Evolutionary conservation across 1,139 yeast species (phyloP).

Genomic region (Yarrowia galli): DNA sequence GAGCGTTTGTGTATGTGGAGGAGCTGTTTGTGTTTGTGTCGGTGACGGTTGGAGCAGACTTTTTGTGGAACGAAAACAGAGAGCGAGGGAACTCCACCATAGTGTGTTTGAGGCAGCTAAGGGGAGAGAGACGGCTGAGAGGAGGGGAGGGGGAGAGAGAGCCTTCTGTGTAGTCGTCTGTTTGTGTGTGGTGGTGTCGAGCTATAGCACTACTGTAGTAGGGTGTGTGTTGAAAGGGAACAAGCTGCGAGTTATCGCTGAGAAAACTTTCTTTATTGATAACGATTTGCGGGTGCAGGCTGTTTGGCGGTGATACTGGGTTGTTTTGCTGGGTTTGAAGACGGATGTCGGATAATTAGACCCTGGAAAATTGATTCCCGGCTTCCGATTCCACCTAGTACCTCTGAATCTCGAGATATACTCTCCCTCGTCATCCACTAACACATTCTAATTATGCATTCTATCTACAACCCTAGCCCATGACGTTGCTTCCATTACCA

Average conservation of each 20-base stretch:
- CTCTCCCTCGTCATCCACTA: not conserved
- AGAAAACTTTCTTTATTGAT: slow-evolving; percentile 37
- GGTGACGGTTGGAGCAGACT: slow-evolving; percentile 21
- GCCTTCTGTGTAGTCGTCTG: not conserved
- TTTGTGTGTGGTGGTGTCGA: not conserved
- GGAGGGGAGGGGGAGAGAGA: not conserved
- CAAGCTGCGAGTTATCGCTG: slow-evolving; percentile 34
- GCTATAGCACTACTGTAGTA: not conserved
- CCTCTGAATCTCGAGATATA: not conserved
- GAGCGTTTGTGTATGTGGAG: not conserved
- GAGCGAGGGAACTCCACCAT: slow-evolving; percentile 38
- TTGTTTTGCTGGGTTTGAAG: not conserved
- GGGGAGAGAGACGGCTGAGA: not conserved
- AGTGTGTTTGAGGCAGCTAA: slow-evolving; percentile 36
- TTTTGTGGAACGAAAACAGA: slow-evolving; percentile 37
- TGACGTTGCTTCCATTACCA: slow-evolving; percentile 30
- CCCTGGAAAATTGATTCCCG: not conserved
- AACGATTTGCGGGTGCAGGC: slow-evolving; percentile 3
- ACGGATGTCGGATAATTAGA: not conserved
- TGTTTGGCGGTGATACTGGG: not conserved
- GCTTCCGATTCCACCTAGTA: not conserved
- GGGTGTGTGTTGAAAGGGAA: not conserved
- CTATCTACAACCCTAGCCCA: slow-evolving; percentile 39
- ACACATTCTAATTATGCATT: slow-evolving; percentile 33
- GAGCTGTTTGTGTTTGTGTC: not conserved